Evolutionary conservation across 106 monocot species (phyloP).

Genomic region (Dioscorea zingiberensis): DNA sequence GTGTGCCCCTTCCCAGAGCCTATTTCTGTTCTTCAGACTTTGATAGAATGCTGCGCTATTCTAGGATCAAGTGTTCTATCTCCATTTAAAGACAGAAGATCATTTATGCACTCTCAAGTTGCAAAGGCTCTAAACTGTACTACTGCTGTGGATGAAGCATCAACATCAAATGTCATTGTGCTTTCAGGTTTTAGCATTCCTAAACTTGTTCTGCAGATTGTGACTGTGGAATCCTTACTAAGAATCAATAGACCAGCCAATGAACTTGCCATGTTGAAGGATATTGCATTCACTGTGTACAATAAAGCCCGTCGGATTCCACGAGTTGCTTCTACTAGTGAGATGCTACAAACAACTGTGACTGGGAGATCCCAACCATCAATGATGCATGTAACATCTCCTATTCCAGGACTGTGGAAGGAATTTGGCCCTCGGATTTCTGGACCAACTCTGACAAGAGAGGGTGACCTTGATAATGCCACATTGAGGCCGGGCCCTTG

Average conservation of each 20-base stretch:
- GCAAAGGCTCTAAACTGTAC: slow-evolving; percentile 52
- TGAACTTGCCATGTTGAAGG: slow-evolving; percentile 75
- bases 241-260: slow-evolving; percentile 46
- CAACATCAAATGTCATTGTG: slow-evolving; percentile 59
- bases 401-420: slow-evolving; percentile 79
- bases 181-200: slow-evolving; percentile 85
- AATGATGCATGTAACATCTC: slow-evolving; percentile 61
- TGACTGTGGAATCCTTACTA: slow-evolving; percentile 70
- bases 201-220: slow-evolving; percentile 81
- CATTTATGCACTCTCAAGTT: slow-evolving; percentile 61
- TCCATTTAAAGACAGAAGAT: slow-evolving; percentile 60
- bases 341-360: slow-evolving; percentile 38
- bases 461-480: slow-evolving; percentile 56
- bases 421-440: slow-evolving; percentile 72
- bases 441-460: slow-evolving; percentile 47
- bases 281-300: slow-evolving; percentile 92
- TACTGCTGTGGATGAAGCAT: slow-evolving; percentile 61
- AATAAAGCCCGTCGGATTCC: slow-evolving; percentile 79
- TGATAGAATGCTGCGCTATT: slow-evolving; percentile 59
- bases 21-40: slow-evolving; percentile 59
- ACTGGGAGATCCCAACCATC: slow-evolving; percentile 47
- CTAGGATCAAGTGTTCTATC: slow-evolving; percentile 58
- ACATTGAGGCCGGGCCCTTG: slow-evolving; percentile 53
- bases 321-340: slow-evolving; percentile 30
- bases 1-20: slow-evolving; percentile 90